phyloP scores from a whole-genome alignment of 352 stramenopile genomes.

The Pythium chondricola region DNA sequence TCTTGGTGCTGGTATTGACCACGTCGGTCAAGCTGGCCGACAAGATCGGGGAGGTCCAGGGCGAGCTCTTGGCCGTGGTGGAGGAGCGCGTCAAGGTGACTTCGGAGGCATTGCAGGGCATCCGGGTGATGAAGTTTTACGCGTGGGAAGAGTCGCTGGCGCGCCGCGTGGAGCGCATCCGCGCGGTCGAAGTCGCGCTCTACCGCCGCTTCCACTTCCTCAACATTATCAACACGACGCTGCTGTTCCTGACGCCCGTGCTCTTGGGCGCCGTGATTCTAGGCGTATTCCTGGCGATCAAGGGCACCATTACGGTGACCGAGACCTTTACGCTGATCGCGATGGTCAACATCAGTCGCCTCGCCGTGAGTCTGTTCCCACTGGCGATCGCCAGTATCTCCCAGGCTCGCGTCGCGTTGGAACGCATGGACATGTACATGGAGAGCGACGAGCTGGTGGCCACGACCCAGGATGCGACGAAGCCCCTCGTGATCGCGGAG shows the following conservation, averaged over 20 bases:
- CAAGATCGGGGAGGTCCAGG: slow-evolving; percentile 19
- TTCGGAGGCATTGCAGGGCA: slow-evolving; percentile 88
- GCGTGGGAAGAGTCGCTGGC: slow-evolving; percentile 63
- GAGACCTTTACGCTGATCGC: slow-evolving; percentile 50
- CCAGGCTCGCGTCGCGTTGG: slow-evolving; percentile 19
- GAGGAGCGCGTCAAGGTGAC: slow-evolving; percentile 88
- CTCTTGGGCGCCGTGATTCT: slow-evolving; percentile 35
- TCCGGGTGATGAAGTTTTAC: slow-evolving; percentile 90
- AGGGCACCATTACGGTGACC: slow-evolving; percentile 34
- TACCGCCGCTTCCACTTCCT: slow-evolving; percentile 50
- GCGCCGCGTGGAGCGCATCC: slow-evolving; percentile 34
- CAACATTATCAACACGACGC: slow-evolving; percentile 52
- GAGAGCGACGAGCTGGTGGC: slow-evolving; percentile 21
- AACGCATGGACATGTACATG: slow-evolving; percentile 22
- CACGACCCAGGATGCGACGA: slow-evolving; percentile 18
- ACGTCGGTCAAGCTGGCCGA: slow-evolving; percentile 14
- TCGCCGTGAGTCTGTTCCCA: slow-evolving; percentile 28
- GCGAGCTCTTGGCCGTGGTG: slow-evolving; percentile 20
- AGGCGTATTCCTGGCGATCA: slow-evolving; percentile 32
- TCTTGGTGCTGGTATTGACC: slow-evolving; percentile 17
- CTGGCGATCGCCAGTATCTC: slow-evolving; percentile 20
- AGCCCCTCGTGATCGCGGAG: neutral
- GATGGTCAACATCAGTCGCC: slow-evolving; percentile 52
- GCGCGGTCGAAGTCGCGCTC: slow-evolving; percentile 30
- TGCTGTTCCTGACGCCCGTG: slow-evolving; percentile 46